Evolutionary conservation across 805 yeast species (phyloP), one percentile per base, ranked within the genome.

Genomic region (Kluyveromyces siamensis): DNA sequence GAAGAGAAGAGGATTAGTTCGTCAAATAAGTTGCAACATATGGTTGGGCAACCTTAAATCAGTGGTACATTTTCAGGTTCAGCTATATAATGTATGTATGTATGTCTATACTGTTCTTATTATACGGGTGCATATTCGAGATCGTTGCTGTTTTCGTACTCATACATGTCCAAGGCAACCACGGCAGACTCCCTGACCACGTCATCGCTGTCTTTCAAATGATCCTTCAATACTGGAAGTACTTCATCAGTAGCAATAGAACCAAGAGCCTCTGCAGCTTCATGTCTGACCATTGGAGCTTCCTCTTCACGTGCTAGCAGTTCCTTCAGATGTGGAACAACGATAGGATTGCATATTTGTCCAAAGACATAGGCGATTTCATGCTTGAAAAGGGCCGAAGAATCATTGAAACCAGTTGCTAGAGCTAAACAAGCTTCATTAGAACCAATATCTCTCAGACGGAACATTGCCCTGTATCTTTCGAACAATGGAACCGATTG

Each of bases 241-340:
- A 91, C 96, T 50, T 91, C 97, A 60, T 87, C 96, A 9, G 97
- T 87, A 27, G 96, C 98, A 65, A 93, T 93, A 27, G 96, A 80
- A 27, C 99, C 99, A 59, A 95, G 76, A 25, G 99, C 99, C 72
- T 93, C 99, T 25, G 98, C 99, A 50, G 98, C 99, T 72, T 93
- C 99, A 66, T 93, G 99, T 72, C 99, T 84, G 35, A 95, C 99
- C 99, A 93, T 93, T 54, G 95, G 96, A 47, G 95, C 98, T 72
- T 93, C 96, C 14, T 69, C 62, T 51, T 75, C 78, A 66, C 87
- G 80, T 57, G 81, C 81, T 58, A 95, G 76, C 2, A 93, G 88
- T 69, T 87, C 82, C 50, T 88, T 76, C 53, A 95, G 77, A 18
- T 91, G 74, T 38, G 97, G 96, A 36, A 93, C 95, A 37, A 95